These are phyloP conservation scores for Phytophthora fragariaefolia DNA, from an alignment of 352 stramenopile genomes.

Conservation along the genomic window DNA sequence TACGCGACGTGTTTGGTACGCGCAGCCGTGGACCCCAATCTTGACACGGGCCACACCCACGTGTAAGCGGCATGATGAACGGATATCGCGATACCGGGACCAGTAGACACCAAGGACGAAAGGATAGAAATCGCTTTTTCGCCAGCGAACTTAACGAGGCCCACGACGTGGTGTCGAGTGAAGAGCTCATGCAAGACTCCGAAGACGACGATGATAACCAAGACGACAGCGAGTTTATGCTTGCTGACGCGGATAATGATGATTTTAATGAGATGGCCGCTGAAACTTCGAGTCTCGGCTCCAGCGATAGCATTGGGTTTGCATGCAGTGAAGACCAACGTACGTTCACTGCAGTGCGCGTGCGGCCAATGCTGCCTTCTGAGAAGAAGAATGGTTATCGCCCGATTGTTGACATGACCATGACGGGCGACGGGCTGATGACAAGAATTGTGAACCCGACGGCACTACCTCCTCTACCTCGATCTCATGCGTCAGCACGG, in stretches of 20 bases:
- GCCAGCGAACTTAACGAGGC: background rate
- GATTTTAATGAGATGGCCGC: slow-evolving; percentile 29
- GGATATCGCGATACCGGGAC: background rate
- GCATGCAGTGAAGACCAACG: slow-evolving; percentile 36
- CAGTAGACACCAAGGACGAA: background rate
- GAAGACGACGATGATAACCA: slow-evolving; percentile 28
- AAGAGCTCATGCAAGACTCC: slow-evolving; percentile 8
- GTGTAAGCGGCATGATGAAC: slow-evolving; percentile 24
- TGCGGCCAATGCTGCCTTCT: slow-evolving; percentile 70
- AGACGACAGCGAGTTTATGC: slow-evolving; percentile 22
- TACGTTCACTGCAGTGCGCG: slow-evolving; percentile 75
- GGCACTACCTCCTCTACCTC: slow-evolving; percentile 31
- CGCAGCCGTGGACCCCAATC: slow-evolving; percentile 1
- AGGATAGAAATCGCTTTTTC: slow-evolving; percentile 5
- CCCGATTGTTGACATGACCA: slow-evolving; percentile 64
- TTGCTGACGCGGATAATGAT: slow-evolving; percentile 13
- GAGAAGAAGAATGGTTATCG: slow-evolving; percentile 71
- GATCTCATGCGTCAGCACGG: background rate
- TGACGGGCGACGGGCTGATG: slow-evolving; percentile 41
- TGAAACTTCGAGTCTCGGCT: slow-evolving; percentile 40
- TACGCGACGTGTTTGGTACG: slow-evolving; percentile 5
- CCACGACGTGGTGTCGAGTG: background rate
- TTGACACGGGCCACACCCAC: slow-evolving; percentile 4
- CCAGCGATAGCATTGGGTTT: slow-evolving; percentile 26
- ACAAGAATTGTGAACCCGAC: slow-evolving; percentile 70